Evolutionary conservation across 441 rosid genomes (phyloP).

Genomic region (Iberis amara): DNA sequence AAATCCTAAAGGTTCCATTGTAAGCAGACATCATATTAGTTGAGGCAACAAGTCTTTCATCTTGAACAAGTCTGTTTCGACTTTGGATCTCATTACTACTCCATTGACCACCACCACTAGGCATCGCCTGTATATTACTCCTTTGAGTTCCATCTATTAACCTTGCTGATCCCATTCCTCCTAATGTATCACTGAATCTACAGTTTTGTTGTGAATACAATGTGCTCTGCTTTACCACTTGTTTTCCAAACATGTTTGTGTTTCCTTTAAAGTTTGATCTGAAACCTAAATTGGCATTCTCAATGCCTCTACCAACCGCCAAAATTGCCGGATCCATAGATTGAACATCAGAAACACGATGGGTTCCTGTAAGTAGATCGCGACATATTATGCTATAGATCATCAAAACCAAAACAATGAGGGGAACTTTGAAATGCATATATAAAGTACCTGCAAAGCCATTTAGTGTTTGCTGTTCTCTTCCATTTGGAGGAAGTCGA

Average conservation of each 20-base stretch:
- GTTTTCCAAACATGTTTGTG: constrained; percentile 31
- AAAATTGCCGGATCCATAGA: constrained; percentile 47
- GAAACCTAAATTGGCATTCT: constrained; percentile 33
- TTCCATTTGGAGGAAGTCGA: constrained; percentile 42
- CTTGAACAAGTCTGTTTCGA: constrained; percentile 53
- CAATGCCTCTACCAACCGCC: constrained; percentile 39
- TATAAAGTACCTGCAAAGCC: constrained; percentile 40
- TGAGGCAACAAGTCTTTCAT: constrained; percentile 67
- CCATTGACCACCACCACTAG: constrained; percentile 44
- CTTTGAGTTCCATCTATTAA: constrained; percentile 32
- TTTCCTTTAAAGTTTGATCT: constrained; percentile 33
- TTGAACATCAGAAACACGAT: constrained; percentile 30
- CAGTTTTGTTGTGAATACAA: constrained; percentile 35
- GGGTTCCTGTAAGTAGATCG: too few relatives aligned
- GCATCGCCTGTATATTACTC: constrained; percentile 19
- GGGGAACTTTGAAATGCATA: not conserved
- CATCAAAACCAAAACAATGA: not conserved
- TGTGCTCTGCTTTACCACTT: constrained; percentile 34
- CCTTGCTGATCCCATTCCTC: too few relatives aligned
- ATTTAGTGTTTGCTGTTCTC: constrained; percentile 31
- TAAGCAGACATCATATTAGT: constrained; percentile 56
- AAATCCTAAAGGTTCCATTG: constrained; percentile 72
- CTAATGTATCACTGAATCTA: constrained; percentile 26
- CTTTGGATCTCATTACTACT: constrained; percentile 42
- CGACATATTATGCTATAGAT: constrained; percentile 2